These are phyloP conservation scores for Leccinum disarticulatum DNA, from an alignment of 768 basidiomycete species.

Conservation along the genomic window DNA sequence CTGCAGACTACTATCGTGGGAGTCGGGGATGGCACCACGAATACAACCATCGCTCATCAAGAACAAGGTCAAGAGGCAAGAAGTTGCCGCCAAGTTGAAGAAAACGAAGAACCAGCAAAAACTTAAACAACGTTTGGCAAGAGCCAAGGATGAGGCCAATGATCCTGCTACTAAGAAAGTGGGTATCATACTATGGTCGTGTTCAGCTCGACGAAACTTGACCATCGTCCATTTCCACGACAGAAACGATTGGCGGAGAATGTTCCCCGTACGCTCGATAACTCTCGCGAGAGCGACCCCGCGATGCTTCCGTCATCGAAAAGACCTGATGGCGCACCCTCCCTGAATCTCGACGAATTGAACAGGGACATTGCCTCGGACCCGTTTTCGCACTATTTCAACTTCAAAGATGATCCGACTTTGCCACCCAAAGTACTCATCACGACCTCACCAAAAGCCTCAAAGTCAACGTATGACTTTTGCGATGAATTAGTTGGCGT, in stretches of 20 bases:
- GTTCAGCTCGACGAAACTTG: neutral
- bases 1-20: no score
- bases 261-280: conserved; percentile 90
- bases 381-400: conserved; percentile 77
- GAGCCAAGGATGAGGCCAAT: conserved; percentile 71
- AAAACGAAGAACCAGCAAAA: conserved; percentile 79
- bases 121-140: conserved; percentile 75
- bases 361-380: conserved; percentile 71
- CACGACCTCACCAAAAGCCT: conserved; percentile 87
- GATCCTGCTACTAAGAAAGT: conserved; percentile 83
- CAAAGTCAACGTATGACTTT: conserved; percentile 88
- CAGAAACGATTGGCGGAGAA: conserved; percentile 85
- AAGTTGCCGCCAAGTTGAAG: conserved; percentile 69
- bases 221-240: conserved; percentile 26
- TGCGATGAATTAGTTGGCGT: conserved; percentile 88
- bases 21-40: conserved; percentile 50
- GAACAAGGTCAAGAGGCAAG: conserved; percentile 88
- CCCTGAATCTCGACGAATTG: conserved; percentile 52
- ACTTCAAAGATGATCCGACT: conserved; percentile 60
- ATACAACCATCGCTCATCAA: conserved; percentile 70
- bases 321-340: conserved; percentile 30
- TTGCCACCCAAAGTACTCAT: conserved; percentile 85
- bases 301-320: conserved; percentile 35
- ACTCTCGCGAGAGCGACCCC: conserved; percentile 83
- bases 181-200: conserved; percentile 14